These are phyloP conservation scores for Crithidia expoeki DNA, from an alignment of 208 protist genomes.

Conservation along the genomic window DNA sequence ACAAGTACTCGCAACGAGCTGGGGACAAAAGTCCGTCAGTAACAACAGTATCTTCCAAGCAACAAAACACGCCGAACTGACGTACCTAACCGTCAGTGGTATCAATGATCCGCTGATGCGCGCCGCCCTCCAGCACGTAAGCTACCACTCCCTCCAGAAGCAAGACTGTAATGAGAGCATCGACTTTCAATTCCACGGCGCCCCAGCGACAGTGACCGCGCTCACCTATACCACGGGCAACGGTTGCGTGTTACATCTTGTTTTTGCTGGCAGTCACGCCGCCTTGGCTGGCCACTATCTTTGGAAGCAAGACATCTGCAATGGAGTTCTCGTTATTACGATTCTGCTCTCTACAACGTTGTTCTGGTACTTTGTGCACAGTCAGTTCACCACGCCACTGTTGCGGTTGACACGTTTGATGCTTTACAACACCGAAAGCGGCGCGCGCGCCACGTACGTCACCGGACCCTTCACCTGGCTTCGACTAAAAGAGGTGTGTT, in stretches of 20 bases:
- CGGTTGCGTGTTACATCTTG: constrained; percentile 1
- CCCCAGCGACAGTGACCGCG: constrained; percentile 3
- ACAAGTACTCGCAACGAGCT: constrained; percentile 30
- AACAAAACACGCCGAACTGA: neutral
- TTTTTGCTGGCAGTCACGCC: constrained; percentile 12
- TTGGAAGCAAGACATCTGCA: constrained; percentile 15
- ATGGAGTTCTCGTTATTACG: constrained; percentile 2
- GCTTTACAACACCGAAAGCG: neutral
- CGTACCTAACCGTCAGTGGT: constrained; percentile 24
- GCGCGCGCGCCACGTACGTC: neutral
- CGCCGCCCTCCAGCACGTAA: constrained; percentile 34
- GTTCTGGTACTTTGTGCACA: constrained; percentile 16
- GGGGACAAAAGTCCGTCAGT: constrained; percentile 24
- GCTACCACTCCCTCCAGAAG: constrained; percentile 12
- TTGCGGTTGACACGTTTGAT: constrained; percentile 1
- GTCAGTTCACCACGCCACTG: constrained; percentile 13
- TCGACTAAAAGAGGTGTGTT: constrained; percentile 12
- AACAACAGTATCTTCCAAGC: constrained; percentile 1
- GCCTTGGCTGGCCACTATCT: neutral
- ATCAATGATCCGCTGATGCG: constrained; percentile 40
- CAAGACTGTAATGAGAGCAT: neutral
- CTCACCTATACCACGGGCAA: neutral
- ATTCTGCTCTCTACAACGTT: constrained; percentile 6
- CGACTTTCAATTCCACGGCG: constrained; percentile 5
- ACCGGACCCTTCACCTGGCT: neutral